Base-by-base conservation (phyloP, 495 filamentous ascomycete genomes). In the Xylaria cubensis region DNA sequence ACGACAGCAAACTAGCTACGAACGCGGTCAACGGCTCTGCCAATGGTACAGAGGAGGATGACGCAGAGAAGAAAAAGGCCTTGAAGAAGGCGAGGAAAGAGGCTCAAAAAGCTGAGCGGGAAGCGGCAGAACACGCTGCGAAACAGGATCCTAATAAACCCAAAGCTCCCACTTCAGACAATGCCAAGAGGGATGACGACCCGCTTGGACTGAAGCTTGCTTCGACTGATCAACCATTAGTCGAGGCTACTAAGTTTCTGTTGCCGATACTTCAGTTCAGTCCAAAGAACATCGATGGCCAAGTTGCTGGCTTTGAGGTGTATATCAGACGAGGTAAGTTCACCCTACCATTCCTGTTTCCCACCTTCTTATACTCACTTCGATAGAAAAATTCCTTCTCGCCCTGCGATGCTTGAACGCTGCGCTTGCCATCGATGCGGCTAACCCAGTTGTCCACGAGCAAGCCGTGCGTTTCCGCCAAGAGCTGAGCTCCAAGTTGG, bases 11-110 rank as follows among this genome's bases (percentile, higher is more conserved):
- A 1, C 78, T 89, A 53, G 78, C 84, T n/a, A 74, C 83, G 26
- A 91, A 90, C 69, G 90, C 90, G 32, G 75, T 83, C 39, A 82
- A 83, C 68, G 85, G 84, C 41, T 77, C 80, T 44, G 79, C 82
- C 12, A 85, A 80, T 6, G 81, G 84, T 62, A 87, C 87, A 26
- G 85, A 84, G 7, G 85, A 87, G 51, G 89, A 91, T 61, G 87
- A 88, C 0, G 88, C 88, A 5, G 94, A 97, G 76, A 87, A 88
- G 67, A 98, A 97, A 87, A 98, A 97, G 85, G 94, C 94, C 0
- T 84, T 92, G 48, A 98, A 97, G 87, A 99, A 98, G 84, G 95
- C 95, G 3, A 95, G 91, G 83, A 95, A 93, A 81, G 96, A 97
- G 74, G 92, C 92, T 13, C 92, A 96, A 75, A 94, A 92, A 75